Conservation (phyloP, 805 yeast genomes). For the Komagataella pseudopastoris region DNA sequence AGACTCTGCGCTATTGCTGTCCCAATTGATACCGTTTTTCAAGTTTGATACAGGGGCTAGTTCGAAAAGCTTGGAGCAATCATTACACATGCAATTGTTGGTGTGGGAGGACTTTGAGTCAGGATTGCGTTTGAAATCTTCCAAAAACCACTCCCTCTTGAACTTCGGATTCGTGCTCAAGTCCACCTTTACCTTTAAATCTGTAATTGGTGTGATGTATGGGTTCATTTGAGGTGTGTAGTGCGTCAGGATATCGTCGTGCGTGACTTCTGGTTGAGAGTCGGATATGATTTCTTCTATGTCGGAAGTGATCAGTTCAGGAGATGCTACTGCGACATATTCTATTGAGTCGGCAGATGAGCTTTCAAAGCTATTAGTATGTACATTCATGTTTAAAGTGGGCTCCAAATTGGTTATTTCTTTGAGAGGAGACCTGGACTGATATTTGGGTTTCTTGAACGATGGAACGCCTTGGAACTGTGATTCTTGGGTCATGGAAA, state of each 20-base stretch:
- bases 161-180: constrained; percentile 13
- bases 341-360: background rate
- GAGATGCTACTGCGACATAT: background rate
- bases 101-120: constrained; percentile 5
- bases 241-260: background rate
- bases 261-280: background rate
- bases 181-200: constrained; percentile 6
- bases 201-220: background rate
- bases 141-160: constrained; percentile 19
- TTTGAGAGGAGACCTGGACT: background rate
- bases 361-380: background rate
- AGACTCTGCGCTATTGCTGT: background rate
- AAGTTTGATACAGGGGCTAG: background rate
- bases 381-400: background rate
- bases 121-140: constrained; percentile 19
- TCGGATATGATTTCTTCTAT: background rate
- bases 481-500: background rate
- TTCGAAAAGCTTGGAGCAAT: background rate
- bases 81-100: background rate
- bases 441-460: background rate
- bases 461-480: background rate
- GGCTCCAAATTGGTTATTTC: background rate
- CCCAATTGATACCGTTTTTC: background rate
- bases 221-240: background rate
- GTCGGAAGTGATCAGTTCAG: background rate